Percentiles rank a stretch among this genome's conserved stretches.
Evolutionary conservation across 768 basidiomycete genomes (phyloP).

Genomic region (Cubamyces lactineus): DNA sequence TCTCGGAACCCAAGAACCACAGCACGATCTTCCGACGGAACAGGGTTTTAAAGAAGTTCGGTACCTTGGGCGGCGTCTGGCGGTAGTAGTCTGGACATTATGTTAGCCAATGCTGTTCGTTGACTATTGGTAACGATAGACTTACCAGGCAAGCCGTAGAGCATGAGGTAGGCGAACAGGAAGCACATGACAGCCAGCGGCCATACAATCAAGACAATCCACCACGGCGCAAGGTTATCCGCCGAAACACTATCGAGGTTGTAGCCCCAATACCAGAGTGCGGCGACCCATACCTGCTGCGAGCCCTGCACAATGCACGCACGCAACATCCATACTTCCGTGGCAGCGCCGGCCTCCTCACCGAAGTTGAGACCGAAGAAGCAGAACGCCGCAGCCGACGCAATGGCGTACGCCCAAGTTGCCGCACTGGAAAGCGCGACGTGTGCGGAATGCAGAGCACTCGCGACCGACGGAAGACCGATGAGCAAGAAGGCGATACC

Average conservation of each 20-base stretch:
- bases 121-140: constrained; percentile 6
- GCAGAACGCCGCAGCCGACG: constrained; percentile 89
- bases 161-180: constrained; percentile 80
- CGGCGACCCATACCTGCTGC: constrained; percentile 95
- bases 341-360: constrained; percentile 95
- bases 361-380: constrained; percentile 98
- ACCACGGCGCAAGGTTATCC: constrained; percentile 72
- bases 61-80: constrained; percentile 93
- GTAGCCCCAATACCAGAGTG: constrained; percentile 95
- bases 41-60: constrained; percentile 87
- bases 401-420: constrained; percentile 90
- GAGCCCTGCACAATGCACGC: constrained; percentile 94
- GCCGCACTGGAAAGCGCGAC: constrained; percentile 73
- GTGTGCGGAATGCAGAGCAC: constrained; percentile 61
- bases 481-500: constrained; percentile 90
- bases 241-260: constrained; percentile 61
- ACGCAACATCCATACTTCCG: constrained; percentile 90
- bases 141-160: constrained; percentile 83
- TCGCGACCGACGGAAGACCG: constrained; percentile 77
- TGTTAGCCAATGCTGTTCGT: constrained; percentile 18
- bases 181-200: constrained; percentile 78
- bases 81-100: constrained; percentile 72
- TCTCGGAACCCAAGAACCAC: constrained; percentile 93
- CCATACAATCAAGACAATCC: constrained; percentile 82
- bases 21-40: constrained; percentile 90